phyloP scores from a whole-genome alignment of 768 basidiomycete genomes.

The Mycena amicta region DNA sequence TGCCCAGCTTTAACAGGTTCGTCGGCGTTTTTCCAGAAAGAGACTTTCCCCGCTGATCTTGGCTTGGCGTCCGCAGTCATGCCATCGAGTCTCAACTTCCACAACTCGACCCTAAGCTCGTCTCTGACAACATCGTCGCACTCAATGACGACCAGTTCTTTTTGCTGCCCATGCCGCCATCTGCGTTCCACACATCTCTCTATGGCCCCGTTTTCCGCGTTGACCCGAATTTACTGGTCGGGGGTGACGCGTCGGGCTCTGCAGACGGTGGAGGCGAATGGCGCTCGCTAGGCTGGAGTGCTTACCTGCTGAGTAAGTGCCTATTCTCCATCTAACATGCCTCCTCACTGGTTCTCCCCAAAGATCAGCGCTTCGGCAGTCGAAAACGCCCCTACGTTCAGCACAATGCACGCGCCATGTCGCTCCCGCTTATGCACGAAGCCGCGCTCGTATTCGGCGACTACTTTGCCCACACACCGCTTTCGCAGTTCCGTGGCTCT shows the following conservation, averaged over 20 bases:
- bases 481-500: conserved; percentile 34
- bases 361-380: conserved; percentile 39
- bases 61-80: conserved; percentile 25
- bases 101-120: conserved; percentile 28
- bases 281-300: conserved; percentile 38
- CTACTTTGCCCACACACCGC: conserved; percentile 32
- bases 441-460: conserved; percentile 31
- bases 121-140: conserved; percentile 36
- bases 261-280: conserved; percentile 37
- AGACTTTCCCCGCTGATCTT: too few species aligned
- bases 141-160: conserved; percentile 48
- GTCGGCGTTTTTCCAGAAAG: background rate
- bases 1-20: conserved; percentile 37
- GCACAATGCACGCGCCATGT: conserved; percentile 41
- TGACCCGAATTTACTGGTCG: conserved; percentile 34
- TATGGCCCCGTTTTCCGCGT: conserved; percentile 43
- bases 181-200: conserved; percentile 36
- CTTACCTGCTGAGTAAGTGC: conserved; percentile 35
- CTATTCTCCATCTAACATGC: background rate
- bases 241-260: conserved; percentile 21
- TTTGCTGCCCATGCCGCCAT: conserved; percentile 28
- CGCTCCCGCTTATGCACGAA: conserved; percentile 37
- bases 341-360: background rate
- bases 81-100: conserved; percentile 38
- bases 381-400: conserved; percentile 41